A percentile compares a stretch with the other conserved stretches of the same genome.
These are phyloP conservation scores for Neodidymelliopsis sp. DNA, from an alignment of 2,329 filamentous ascomycete species.

Conservation along the genomic window DNA sequence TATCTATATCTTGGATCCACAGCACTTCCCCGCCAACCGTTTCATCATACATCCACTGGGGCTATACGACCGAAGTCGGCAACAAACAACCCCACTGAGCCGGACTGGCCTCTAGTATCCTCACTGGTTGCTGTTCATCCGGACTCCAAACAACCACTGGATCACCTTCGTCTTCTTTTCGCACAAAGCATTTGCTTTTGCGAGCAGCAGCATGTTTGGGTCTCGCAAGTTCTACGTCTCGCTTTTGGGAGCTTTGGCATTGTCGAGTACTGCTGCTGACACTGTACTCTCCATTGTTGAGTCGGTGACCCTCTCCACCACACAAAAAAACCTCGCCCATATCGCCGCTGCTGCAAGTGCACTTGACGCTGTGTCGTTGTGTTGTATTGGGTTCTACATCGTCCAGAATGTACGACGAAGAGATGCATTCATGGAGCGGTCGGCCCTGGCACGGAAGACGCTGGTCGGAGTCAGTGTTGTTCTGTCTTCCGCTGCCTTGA, in stretches of 20 bases:
- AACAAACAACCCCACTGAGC: slow-evolving; percentile 8
- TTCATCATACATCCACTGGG: slow-evolving; percentile 1
- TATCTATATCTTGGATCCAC: background rate
- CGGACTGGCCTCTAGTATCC: background rate
- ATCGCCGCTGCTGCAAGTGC: slow-evolving; percentile 43
- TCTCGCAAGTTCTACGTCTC: slow-evolving; percentile 43
- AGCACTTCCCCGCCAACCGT: background rate
- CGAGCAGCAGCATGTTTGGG: slow-evolving; percentile 28
- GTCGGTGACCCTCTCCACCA: slow-evolving; percentile 39
- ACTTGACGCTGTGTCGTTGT: slow-evolving; percentile 41
- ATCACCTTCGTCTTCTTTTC: background rate
- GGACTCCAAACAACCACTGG: background rate
- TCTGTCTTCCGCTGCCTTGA: slow-evolving; percentile 34
- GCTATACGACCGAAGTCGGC: slow-evolving; percentile 7
- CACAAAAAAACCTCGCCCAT: slow-evolving; percentile 32
- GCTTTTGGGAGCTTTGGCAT: slow-evolving; percentile 43
- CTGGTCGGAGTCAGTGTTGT: slow-evolving; percentile 33
- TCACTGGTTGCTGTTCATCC: background rate
- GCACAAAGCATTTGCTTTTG: slow-evolving; percentile 18
- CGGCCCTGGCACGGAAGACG: slow-evolving; percentile 25
- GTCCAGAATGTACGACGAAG: slow-evolving; percentile 40
- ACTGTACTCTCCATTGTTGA: slow-evolving; percentile 48
- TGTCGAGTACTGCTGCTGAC: slow-evolving; percentile 46
- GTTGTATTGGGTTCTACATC: slow-evolving; percentile 39
- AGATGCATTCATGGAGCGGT: slow-evolving; percentile 31